Evolutionary conservation across 345 rosid genomes (phyloP).

Genomic region (Limnanthes douglasii): DNA sequence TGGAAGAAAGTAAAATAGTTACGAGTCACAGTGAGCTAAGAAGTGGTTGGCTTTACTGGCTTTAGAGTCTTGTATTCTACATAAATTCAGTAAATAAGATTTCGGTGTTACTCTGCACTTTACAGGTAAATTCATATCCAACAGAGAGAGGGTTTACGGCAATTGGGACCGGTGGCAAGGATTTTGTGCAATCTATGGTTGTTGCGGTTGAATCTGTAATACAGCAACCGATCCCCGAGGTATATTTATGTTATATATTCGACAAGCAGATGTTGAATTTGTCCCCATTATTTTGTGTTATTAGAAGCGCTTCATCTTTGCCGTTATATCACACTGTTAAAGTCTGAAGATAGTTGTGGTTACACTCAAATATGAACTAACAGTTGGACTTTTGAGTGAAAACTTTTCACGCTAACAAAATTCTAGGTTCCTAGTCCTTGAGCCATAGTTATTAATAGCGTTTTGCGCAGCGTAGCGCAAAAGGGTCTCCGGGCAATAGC

Average conservation of each 20-base stretch:
- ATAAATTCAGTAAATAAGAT: conserved; percentile 5
- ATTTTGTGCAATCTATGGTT: conserved; percentile 93
- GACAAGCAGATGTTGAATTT: too few species aligned
- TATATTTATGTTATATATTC: conserved; percentile 6
- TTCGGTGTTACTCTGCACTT: conserved; percentile 6
- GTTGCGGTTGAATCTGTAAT: conserved; percentile 95
- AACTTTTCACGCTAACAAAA: not conserved
- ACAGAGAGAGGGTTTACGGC: conserved; percentile 94
- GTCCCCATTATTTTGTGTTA: too few species aligned
- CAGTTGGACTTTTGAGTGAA: not conserved
- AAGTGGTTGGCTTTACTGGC: too few species aligned
- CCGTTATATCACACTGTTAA: not conserved
- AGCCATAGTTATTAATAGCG: too few species aligned
- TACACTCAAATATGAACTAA: not conserved
- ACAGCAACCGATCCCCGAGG: conserved; percentile 79
- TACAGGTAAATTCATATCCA: conserved; percentile 85
- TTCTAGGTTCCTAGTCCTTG: not conserved
- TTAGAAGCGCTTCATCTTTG: too few species aligned
- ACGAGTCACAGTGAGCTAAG: too few species aligned
- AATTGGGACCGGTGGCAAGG: conserved; percentile 95
- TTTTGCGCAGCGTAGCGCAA: too few species aligned
- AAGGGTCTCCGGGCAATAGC: too few species aligned
- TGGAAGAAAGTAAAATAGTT: too few species aligned
- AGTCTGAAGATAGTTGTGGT: not conserved
- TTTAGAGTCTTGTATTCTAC: too few species aligned